Evolutionary conservation across 1,139 yeast species (phyloP).

Genomic region (Debaryomyces sp.): DNA sequence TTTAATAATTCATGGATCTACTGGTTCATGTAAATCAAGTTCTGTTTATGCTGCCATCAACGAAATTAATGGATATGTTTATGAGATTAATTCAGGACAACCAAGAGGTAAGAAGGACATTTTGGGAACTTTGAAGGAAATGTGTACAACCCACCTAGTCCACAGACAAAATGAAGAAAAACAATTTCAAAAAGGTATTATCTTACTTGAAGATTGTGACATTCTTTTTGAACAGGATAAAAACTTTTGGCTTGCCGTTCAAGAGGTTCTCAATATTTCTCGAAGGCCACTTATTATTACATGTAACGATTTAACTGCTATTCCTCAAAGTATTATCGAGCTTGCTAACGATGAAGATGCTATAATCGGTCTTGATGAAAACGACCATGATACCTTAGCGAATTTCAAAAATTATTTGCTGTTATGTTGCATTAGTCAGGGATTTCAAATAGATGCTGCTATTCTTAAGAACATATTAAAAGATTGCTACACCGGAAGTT

Average conservation of each 20-base stretch:
- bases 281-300: conserved; percentile 82
- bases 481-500: conserved; percentile 18
- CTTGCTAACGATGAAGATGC: conserved; percentile 47
- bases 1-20: conserved; percentile 68
- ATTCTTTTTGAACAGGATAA: conserved; percentile 76
- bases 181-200: conserved; percentile 62
- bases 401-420: conserved; percentile 36
- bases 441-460: conserved; percentile 35
- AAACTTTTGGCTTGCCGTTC: conserved; percentile 78
- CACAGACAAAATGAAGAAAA: conserved; percentile 44
- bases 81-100: conserved; percentile 79
- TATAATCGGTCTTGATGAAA: conserved; percentile 28
- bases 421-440: conserved; percentile 44
- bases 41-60: conserved; percentile 70
- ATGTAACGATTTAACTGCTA: conserved; percentile 55
- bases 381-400: conserved; percentile 21
- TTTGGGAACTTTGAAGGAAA: conserved; percentile 65
- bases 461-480: conserved; percentile 37
- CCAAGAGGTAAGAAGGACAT: conserved; percentile 75
- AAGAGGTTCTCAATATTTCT: conserved; percentile 62
- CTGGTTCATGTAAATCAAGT: conserved; percentile 81
- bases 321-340: conserved; percentile 58
- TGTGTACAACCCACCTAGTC: conserved; percentile 83
- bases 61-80: conserved; percentile 69
- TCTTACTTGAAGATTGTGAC: conserved; percentile 86